Percentiles rank a stretch among this genome's conserved stretches.
Evolutionary conservation across 768 basidiomycete genomes (phyloP).

Genomic region (Lactarius hatsudake): DNA sequence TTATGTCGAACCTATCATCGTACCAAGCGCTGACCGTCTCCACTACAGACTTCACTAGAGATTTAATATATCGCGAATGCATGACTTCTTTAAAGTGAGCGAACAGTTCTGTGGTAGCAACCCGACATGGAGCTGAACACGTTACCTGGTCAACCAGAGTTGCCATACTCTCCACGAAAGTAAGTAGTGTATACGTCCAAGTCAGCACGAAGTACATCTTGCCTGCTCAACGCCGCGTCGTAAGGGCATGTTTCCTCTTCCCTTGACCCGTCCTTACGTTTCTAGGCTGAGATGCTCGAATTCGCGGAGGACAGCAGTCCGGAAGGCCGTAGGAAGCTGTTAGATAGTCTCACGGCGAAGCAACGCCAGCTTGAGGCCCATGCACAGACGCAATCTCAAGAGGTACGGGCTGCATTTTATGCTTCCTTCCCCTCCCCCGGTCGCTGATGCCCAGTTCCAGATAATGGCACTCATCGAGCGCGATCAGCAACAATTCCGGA

Average conservation of each 20-base stretch:
- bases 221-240: not conserved
- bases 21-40: not conserved
- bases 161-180: constrained; percentile 2
- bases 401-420: not conserved
- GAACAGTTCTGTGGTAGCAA: no score
- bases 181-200: constrained; percentile 2
- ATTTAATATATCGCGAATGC: constrained; percentile 6
- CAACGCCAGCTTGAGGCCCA: constrained; percentile 7
- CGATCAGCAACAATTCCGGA: not conserved
- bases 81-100: constrained; percentile 4
- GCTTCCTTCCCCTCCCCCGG: not conserved
- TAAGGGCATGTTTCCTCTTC: not conserved
- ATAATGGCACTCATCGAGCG: constrained; percentile 5
- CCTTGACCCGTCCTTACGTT: not conserved
- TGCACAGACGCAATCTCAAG: not conserved
- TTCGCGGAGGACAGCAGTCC: constrained; percentile 3
- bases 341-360: constrained; percentile 3
- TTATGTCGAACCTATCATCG: no score
- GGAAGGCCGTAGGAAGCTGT: not conserved
- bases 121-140: not conserved
- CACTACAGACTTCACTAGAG: not conserved
- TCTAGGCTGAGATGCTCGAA: constrained; percentile 1
- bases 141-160: constrained; percentile 6
- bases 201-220: constrained; percentile 3
- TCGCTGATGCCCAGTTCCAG: not conserved